Percentiles rank a stretch among this genome's conserved stretches.
Conservation (phyloP, 495 filamentous ascomycete species). For the Oidiodendron maius region DNA sequence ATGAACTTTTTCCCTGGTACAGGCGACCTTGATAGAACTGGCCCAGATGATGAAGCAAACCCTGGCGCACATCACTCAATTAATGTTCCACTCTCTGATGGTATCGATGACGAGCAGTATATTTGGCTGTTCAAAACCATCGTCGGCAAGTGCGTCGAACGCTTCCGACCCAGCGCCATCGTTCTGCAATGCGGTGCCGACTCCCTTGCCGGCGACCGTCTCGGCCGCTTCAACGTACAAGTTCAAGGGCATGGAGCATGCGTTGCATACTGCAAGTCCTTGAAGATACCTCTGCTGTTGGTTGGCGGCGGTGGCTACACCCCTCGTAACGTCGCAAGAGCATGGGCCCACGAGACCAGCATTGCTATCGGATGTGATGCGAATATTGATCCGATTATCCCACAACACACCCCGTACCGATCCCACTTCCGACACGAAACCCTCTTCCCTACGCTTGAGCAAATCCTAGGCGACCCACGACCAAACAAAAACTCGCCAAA, state of each 20-base stretch:
- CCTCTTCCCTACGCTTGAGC: conserved; percentile 69
- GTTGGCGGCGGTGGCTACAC: conserved; percentile 96
- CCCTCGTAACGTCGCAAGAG: conserved; percentile 91
- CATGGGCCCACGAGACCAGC: conserved; percentile 94
- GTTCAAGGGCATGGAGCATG: conserved; percentile 90
- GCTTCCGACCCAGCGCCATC: conserved; percentile 79
- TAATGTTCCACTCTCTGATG: conserved; percentile 92
- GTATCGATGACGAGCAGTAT: conserved; percentile 92
- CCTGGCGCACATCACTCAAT: conserved; percentile 89
- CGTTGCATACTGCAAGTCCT: conserved; percentile 76
- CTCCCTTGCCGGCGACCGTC: conserved; percentile 84
- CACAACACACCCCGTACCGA: conserved; percentile 65
- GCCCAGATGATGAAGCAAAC: conserved; percentile 75
- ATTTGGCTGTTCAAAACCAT: conserved; percentile 75
- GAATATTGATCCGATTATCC: conserved; percentile 65
- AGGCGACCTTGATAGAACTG: conserved; percentile 87
- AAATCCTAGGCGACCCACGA: conserved; percentile 51
- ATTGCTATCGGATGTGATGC: conserved; percentile 75
- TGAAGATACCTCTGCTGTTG: conserved; percentile 74
- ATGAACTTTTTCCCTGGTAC: conserved; percentile 95
- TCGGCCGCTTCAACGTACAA: conserved; percentile 95
- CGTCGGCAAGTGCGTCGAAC: conserved; percentile 65
- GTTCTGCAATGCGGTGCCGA: conserved; percentile 96
- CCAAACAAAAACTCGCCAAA: conserved; percentile 74
- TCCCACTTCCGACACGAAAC: conserved; percentile 81